Percentiles rank a stretch among this genome's conserved stretches.
Conservation (phyloP, 129 eudicot genomes). For the Chrysanthemum lavandulifolium region DNA sequence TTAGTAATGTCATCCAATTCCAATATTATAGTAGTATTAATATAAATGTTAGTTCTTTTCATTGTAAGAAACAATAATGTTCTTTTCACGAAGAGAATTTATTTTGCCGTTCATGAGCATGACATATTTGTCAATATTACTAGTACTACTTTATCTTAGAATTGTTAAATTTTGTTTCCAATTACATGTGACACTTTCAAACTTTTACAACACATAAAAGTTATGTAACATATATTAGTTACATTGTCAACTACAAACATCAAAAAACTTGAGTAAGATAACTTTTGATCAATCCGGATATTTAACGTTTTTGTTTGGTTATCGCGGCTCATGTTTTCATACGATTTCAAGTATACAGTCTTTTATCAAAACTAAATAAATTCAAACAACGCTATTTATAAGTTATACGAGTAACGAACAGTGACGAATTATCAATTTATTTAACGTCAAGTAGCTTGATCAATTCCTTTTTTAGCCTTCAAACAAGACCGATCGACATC, state of each 20-base stretch:
- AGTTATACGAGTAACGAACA: not conserved
- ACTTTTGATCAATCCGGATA: too few relatives aligned
- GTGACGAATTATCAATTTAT: not conserved
- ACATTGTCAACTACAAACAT: too few relatives aligned
- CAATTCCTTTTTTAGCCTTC: constrained; percentile 4
- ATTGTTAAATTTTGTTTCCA: not conserved
- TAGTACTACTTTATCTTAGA: not conserved
- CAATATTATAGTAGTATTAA: too few relatives aligned
- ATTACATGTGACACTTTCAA: not conserved
- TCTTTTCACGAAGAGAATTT: not conserved
- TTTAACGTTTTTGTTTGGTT: too few relatives aligned
- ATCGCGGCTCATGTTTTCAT: too few relatives aligned
- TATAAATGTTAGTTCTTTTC: too few relatives aligned
- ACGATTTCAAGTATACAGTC: not conserved
- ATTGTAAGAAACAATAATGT: too few relatives aligned
- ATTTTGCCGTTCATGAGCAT: constrained; percentile 4
- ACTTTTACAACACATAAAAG: too few relatives aligned
- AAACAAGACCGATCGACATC: constrained; percentile 6
- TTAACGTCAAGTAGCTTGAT: not conserved
- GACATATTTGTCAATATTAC: not conserved
- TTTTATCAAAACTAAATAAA: not conserved
- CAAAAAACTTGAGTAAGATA: too few relatives aligned
- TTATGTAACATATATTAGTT: too few relatives aligned
- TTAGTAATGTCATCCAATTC: too few relatives aligned
- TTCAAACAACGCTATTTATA: not conserved